Evolutionary conservation across 1,139 yeast genomes (phyloP).

Genomic region (Scheffersomyces parashehatae): DNA sequence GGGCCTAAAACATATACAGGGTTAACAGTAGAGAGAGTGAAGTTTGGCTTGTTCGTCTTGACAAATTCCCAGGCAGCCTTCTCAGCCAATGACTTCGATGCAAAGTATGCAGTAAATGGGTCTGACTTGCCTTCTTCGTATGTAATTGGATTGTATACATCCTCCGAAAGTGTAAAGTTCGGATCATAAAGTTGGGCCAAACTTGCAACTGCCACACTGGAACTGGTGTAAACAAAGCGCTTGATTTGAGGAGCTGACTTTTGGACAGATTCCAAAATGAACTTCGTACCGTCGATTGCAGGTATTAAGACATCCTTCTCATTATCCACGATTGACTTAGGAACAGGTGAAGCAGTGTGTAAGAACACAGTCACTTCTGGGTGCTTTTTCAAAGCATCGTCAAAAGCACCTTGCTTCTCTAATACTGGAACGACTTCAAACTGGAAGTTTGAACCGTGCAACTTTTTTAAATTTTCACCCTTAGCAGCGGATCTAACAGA

Average conservation of each 20-base stretch:
- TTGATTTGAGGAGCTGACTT: conserved; percentile 25
- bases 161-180: conserved; percentile 17
- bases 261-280: conserved; percentile 30
- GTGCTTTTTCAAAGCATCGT: conserved; percentile 29
- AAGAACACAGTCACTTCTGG: conserved; percentile 11
- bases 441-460: conserved; percentile 20
- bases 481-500: conserved; percentile 34
- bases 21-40: conserved; percentile 42
- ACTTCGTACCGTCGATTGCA: conserved; percentile 41
- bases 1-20: conserved; percentile 21
- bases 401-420: conserved; percentile 32
- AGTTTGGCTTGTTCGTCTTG: conserved; percentile 27
- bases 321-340: conserved; percentile 30
- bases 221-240: conserved; percentile 40
- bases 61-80: conserved; percentile 34
- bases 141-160: conserved; percentile 35
- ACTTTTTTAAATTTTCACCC: conserved; percentile 27
- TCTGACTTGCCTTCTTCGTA: conserved; percentile 41
- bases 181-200: too few relatives aligned
- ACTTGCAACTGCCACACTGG: conserved; percentile 45
- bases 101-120: conserved; percentile 40
- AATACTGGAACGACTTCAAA: conserved; percentile 41
- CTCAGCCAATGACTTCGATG: conserved; percentile 42
- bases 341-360: conserved; percentile 24
- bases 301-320: conserved; percentile 43